A percentile compares a stretch with the other conserved stretches of the same genome.
These are phyloP conservation scores for Tricholoma flavovirens DNA, from an alignment of 768 basidiomycete species.

Conservation along the genomic window DNA sequence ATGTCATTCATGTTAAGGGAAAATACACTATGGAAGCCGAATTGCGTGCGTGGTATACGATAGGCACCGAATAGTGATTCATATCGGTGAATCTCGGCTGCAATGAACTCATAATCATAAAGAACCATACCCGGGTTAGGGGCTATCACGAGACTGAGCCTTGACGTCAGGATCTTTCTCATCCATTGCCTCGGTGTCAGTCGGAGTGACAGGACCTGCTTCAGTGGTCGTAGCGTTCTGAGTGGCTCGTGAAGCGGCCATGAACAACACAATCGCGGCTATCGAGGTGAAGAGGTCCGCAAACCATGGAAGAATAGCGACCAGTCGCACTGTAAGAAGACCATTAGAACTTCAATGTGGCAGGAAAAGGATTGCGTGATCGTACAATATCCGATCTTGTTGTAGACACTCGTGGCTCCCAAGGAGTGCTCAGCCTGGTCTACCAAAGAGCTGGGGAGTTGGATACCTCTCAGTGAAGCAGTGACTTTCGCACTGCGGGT, in stretches of 20 bases:
- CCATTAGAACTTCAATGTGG: neutral
- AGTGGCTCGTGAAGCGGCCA: constrained; percentile 20
- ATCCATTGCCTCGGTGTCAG: neutral
- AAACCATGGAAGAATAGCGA: constrained; percentile 52
- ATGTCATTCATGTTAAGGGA: neutral
- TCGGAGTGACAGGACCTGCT: neutral
- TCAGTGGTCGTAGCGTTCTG: neutral
- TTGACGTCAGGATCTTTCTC: neutral
- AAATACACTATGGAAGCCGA: too few relatives aligned
- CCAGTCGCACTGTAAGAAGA: constrained; percentile 34
- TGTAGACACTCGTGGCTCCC: constrained; percentile 39
- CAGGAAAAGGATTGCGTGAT: neutral
- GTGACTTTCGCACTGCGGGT: constrained; percentile 38
- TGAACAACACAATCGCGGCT: constrained; percentile 30
- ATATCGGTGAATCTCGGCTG: neutral
- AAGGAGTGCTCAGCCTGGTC: constrained; percentile 28
- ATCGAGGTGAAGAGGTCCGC: constrained; percentile 34
- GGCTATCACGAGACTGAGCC: neutral
- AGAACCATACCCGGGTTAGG: neutral
- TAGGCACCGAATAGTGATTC: neutral
- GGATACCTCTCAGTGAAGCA: constrained; percentile 32
- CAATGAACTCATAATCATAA: neutral
- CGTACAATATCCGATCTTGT: constrained; percentile 43
- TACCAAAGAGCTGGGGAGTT: constrained; percentile 32
- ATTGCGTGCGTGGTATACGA: neutral